Conservation (phyloP, 257 asterid species). For the Jasminum sambac region DNA sequence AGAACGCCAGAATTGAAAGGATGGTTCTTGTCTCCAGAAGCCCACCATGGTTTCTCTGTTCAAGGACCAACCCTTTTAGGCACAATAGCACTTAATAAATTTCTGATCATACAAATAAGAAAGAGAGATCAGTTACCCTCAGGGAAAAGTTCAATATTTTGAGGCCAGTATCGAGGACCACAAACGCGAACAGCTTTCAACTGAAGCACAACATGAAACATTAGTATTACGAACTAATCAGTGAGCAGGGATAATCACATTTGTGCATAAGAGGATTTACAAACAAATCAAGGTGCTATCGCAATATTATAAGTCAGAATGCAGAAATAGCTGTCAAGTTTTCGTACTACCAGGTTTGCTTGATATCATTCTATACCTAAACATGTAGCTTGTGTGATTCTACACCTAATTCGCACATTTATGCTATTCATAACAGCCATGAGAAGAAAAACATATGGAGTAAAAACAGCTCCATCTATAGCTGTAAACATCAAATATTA, state of each 20-base stretch:
- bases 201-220: conserved; percentile 45
- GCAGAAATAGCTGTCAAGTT: background rate
- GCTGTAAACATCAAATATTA: background rate
- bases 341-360: background rate
- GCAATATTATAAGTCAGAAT: background rate
- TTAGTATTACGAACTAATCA: conserved; percentile 19
- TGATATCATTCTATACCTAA: background rate
- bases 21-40: conserved; percentile 69
- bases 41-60: conserved; percentile 96
- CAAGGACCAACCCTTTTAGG: conserved; percentile 25
- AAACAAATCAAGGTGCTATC: background rate
- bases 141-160: conserved; percentile 76
- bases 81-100: conserved; percentile 19
- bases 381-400: background rate
- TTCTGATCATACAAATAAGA: conserved; percentile 16
- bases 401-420: background rate
- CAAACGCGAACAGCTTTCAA: conserved; percentile 91
- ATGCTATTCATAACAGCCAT: background rate
- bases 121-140: conserved; percentile 48
- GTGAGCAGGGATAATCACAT: background rate
- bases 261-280: background rate
- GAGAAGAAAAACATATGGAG: background rate
- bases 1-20: conserved; percentile 88
- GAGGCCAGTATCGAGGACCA: conserved; percentile 99
- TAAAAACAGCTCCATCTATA: background rate